A percentile compares a stretch with the other conserved stretches of the same genome.
Evolutionary conservation across 2,329 filamentous ascomycete species (phyloP).

Genomic region (Talaromyces sp.): DNA sequence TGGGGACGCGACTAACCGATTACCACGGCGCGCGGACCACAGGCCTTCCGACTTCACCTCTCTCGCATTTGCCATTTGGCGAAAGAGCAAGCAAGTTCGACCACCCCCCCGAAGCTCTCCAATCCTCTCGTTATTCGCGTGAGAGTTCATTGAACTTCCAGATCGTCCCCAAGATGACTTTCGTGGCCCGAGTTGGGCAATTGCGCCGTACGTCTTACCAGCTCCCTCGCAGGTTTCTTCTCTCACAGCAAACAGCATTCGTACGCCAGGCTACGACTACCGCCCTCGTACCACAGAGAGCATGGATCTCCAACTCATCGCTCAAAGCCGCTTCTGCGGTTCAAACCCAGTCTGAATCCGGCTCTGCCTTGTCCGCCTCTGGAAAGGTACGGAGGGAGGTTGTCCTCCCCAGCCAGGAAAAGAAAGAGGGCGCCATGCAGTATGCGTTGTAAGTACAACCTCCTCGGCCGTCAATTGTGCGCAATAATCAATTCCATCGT

Average conservation of each 20-base stretch:
- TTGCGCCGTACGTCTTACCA: conserved; percentile 12
- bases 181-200: conserved; percentile 9
- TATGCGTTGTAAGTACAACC: conserved; percentile 41
- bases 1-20: not conserved
- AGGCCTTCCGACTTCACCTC: not conserved
- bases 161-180: conserved; percentile 4
- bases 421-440: conserved; percentile 48
- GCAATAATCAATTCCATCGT: not conserved
- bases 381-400: conserved; percentile 45
- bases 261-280: conserved; percentile 23
- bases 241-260: conserved; percentile 23
- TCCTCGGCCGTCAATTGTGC: not conserved
- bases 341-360: conserved; percentile 28
- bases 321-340: conserved; percentile 39
- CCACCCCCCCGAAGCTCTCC: not conserved
- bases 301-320: conserved; percentile 39
- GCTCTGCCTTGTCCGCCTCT: conserved; percentile 33
- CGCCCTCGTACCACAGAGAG: conserved; percentile 31
- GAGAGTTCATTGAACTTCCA: not conserved
- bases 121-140: not conserved
- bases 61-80: not conserved
- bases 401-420: conserved; percentile 45
- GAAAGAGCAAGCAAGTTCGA: not conserved
- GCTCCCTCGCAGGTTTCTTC: conserved; percentile 8
- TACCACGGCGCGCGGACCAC: not conserved